phyloP scores from a whole-genome alignment of 345 rosid species.

The Aquilaria sinensis region DNA sequence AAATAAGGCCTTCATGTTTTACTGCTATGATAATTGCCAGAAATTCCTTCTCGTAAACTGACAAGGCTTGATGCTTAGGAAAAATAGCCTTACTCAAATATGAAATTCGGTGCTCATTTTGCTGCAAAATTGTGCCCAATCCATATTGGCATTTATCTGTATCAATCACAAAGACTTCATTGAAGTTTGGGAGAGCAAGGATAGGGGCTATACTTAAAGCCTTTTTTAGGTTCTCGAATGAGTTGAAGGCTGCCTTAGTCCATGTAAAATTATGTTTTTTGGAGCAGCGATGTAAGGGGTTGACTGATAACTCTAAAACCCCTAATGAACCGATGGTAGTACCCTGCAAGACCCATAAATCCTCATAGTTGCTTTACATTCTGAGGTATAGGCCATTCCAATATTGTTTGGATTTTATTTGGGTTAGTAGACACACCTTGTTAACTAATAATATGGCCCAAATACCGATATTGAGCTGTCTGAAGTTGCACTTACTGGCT shows the following conservation, averaged over 20 bases:
- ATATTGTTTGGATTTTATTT: background rate
- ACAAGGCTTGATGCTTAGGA: background rate
- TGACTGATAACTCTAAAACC: background rate
- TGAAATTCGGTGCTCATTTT: background rate
- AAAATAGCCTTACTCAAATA: background rate
- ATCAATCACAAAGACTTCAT: background rate
- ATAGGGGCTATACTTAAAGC: background rate
- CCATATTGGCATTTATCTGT: background rate
- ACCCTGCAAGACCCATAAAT: background rate
- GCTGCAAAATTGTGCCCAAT: background rate
- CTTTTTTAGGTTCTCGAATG: background rate
- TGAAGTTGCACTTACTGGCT: background rate
- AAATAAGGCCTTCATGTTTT: background rate
- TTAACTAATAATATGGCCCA: background rate
- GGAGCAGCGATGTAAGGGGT: background rate
- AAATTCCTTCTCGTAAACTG: background rate
- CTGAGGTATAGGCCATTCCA: background rate
- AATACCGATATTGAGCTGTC: background rate
- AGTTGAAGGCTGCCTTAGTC: background rate
- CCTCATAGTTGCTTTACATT: background rate
- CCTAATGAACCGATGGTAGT: background rate
- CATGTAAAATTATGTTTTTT: background rate
- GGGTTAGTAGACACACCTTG: background rate
- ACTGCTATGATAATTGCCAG: background rate
- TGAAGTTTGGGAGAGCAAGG: background rate